Evolutionary conservation across 2,329 filamentous ascomycete genomes (phyloP).

Genomic region (Dendrostoma leiphaemia): DNA sequence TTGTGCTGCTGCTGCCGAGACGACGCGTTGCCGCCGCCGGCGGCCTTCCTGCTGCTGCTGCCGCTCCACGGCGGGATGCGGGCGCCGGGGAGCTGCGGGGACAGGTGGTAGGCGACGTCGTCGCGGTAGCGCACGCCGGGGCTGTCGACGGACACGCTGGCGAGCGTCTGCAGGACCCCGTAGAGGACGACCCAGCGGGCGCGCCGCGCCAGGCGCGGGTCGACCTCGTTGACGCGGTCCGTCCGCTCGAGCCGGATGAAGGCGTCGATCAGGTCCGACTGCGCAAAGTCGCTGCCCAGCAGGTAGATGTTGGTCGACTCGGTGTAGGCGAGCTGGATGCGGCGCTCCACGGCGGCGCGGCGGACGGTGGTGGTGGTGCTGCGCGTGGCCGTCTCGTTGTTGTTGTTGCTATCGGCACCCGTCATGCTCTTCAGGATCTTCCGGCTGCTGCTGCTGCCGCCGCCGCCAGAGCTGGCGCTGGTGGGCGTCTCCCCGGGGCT

Average conservation of each 20-base stretch:
- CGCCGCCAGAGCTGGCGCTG: background rate
- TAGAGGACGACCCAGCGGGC: conserved; percentile 63
- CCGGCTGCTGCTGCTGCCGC: too few relatives aligned
- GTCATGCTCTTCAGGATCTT: conserved; percentile 23
- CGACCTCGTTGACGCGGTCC: conserved; percentile 48
- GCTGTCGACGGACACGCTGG: conserved; percentile 56
- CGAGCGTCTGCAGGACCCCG: conserved; percentile 57
- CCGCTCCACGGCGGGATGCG: conserved; percentile 58
- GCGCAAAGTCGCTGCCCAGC: conserved; percentile 50
- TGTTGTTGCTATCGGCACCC: too few relatives aligned
- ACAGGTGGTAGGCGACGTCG: conserved; percentile 56
- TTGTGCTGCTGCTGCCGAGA: conserved; percentile 3
- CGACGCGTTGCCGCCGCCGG: conserved; percentile 26
- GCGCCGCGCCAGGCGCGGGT: conserved; percentile 54
- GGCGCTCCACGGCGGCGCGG: conserved; percentile 39
- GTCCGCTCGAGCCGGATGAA: conserved; percentile 57
- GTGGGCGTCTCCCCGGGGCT: background rate
- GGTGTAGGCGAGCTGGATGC: conserved; percentile 55
- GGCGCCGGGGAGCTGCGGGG: conserved; percentile 49
- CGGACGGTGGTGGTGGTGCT: conserved; percentile 21
- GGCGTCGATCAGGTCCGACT: conserved; percentile 53
- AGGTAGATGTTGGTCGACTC: conserved; percentile 60
- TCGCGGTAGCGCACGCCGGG: conserved; percentile 51
- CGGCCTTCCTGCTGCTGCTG: conserved; percentile 24
- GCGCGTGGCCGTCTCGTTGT: conserved; percentile 31